phyloP scores from a whole-genome alignment of 306 rosid genomes.

The Mimosa pudica region DNA sequence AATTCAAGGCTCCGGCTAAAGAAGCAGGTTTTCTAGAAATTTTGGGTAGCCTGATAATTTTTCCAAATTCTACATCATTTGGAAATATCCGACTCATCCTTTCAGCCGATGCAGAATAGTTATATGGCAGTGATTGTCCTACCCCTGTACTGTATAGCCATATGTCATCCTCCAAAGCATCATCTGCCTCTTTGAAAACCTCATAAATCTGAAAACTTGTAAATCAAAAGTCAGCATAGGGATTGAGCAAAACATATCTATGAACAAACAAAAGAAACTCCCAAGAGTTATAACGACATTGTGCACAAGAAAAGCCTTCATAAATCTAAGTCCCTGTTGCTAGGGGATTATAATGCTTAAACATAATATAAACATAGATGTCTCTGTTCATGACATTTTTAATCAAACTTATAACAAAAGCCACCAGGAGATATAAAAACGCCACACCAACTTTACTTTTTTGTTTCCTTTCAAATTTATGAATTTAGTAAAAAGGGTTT shows the following conservation, averaged over 20 bases:
- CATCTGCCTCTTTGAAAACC: slow-evolving; percentile 46
- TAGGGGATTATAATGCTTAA: background rate
- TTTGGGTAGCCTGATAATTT: slow-evolving; percentile 43
- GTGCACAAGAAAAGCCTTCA: background rate
- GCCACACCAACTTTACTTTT: background rate
- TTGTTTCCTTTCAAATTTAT: background rate
- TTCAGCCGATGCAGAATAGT: slow-evolving; percentile 35
- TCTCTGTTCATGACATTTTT: background rate
- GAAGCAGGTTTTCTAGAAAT: slow-evolving; percentile 50
- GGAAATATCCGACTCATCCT: slow-evolving; percentile 38
- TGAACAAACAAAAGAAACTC: background rate
- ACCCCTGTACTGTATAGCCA: slow-evolving; percentile 51
- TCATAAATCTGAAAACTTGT: slow-evolving; percentile 56
- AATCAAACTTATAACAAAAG: background rate
- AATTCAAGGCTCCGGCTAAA: slow-evolving; percentile 43
- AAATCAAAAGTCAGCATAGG: slow-evolving; percentile 32
- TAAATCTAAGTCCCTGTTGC: background rate
- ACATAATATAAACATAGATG: background rate
- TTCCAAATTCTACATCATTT: slow-evolving; percentile 50
- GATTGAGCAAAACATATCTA: slow-evolving; percentile 10
- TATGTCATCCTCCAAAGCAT: slow-evolving; percentile 50
- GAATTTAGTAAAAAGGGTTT: background rate
- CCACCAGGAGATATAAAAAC: background rate
- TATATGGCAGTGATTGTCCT: slow-evolving; percentile 44
- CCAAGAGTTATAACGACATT: background rate